Percentiles rank a stretch among this genome's conserved stretches.
These are phyloP conservation scores for Schoenoplectus triqueter DNA, from an alignment of 202 grass and related monocot genomes.

Conservation along the genomic window DNA sequence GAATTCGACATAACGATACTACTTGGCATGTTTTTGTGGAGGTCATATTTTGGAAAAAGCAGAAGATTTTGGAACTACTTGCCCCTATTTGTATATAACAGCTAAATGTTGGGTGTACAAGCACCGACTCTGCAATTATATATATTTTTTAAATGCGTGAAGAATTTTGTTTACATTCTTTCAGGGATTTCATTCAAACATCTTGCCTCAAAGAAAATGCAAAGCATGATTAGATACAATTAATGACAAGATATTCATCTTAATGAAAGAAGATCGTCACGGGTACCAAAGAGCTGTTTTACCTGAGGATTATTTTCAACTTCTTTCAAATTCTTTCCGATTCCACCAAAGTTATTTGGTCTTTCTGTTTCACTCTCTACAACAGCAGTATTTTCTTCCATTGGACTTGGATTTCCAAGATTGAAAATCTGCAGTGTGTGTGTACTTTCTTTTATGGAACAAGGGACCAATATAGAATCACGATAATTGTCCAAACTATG, in stretches of 20 bases:
- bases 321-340: conserved; percentile 34
- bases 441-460: conserved; percentile 36
- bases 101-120: neutral
- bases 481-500: neutral
- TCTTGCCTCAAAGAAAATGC: neutral
- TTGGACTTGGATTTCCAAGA: conserved; percentile 41
- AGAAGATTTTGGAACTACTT: conserved; percentile 16
- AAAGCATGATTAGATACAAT: neutral
- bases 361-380: conserved; percentile 39
- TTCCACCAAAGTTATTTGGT: conserved; percentile 39
- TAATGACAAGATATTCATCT: neutral
- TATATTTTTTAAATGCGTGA: neutral
- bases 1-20: conserved; percentile 28
- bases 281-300: conserved; percentile 13
- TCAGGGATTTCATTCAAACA: neutral
- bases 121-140: neutral
- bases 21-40: conserved; percentile 16
- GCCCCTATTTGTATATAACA: conserved; percentile 1
- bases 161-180: neutral
- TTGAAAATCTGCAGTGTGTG: conserved; percentile 1
- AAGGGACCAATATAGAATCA: conserved; percentile 34
- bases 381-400: conserved; percentile 44
- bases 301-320: conserved; percentile 52
- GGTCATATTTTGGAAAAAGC: conserved; percentile 17
- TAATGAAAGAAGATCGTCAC: neutral